These are phyloP conservation scores for Suillus subalutaceus DNA, from an alignment of 768 basidiomycete genomes.

Conservation along the genomic window DNA sequence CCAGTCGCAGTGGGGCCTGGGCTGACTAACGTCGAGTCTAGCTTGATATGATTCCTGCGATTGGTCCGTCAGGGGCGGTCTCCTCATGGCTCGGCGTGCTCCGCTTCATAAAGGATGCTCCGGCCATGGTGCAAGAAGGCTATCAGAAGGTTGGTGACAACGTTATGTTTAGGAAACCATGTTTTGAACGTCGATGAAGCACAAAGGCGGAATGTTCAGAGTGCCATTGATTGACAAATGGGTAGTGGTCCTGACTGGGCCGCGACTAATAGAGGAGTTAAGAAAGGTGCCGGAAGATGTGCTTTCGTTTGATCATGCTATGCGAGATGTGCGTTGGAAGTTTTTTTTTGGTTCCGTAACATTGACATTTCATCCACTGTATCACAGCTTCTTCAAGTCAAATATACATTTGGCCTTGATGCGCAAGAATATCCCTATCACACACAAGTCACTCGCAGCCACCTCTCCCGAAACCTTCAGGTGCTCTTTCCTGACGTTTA, in stretches of 20 bases:
- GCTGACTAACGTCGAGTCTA: conserved; percentile 12
- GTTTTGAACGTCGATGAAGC: conserved; percentile 24
- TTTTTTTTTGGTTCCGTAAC: conserved; percentile 8
- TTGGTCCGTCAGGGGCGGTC: conserved; percentile 38
- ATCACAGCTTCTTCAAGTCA: conserved; percentile 38
- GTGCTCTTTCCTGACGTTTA: conserved; percentile 35
- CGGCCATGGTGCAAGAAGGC: conserved; percentile 38
- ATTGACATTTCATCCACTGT: conserved; percentile 17
- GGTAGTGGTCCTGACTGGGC: conserved; percentile 47
- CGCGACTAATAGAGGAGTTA: conserved; percentile 51
- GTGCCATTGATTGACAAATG: conserved; percentile 47
- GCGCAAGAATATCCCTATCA: conserved; percentile 40
- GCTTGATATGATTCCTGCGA: conserved; percentile 37
- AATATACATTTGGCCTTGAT: conserved; percentile 39
- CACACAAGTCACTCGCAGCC: conserved; percentile 32
- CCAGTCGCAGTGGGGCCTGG: background rate
- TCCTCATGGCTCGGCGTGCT: conserved; percentile 36
- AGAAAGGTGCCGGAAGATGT: conserved; percentile 50
- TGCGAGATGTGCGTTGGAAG: conserved; percentile 38
- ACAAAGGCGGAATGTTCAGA: conserved; percentile 44
- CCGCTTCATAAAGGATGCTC: conserved; percentile 34
- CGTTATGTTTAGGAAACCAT: background rate
- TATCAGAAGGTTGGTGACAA: conserved; percentile 34
- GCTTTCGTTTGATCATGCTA: conserved; percentile 44
- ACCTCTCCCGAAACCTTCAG: conserved; percentile 38